Percentiles rank a stretch among this genome's conserved stretches.
Conservation (phyloP, 2,329 filamentous ascomycete genomes). For the Ceratocystis huliohia region DNA sequence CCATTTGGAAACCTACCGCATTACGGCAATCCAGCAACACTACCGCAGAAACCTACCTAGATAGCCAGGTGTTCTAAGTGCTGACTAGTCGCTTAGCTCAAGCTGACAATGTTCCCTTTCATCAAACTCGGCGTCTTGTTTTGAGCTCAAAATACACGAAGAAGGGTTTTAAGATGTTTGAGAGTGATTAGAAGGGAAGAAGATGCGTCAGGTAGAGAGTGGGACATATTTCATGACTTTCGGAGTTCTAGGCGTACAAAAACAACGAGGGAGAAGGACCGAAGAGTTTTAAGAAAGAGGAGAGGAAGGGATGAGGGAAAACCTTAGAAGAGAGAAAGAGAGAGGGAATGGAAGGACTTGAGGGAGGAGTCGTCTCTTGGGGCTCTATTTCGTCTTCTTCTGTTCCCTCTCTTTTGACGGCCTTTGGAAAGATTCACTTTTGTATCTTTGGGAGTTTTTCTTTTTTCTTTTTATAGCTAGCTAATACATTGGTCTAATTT, state of each 20-base stretch:
- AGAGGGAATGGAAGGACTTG: not conserved
- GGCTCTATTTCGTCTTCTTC: too few relatives aligned
- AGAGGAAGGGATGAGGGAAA: not conserved
- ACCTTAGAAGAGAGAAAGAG: not conserved
- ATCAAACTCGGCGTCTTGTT: too few relatives aligned
- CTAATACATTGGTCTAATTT: too few relatives aligned
- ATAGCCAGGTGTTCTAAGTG: not conserved
- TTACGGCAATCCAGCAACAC: slow-evolving; percentile 47
- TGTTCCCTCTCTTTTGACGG: too few relatives aligned
- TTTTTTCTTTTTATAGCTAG: too few relatives aligned
- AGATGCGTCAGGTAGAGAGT: not conserved
- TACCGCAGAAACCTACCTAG: slow-evolving; percentile 43
- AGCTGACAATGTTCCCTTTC: too few relatives aligned
- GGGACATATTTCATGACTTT: not conserved
- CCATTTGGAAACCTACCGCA: slow-evolving; percentile 42
- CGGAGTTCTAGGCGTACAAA: slow-evolving; percentile 15
- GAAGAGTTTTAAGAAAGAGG: not conserved
- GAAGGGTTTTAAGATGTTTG: not conserved
- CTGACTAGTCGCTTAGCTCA: not conserved
- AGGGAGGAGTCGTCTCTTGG: not conserved
- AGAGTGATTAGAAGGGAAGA: not conserved
- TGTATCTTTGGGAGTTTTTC: too few relatives aligned
- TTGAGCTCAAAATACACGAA: not conserved
- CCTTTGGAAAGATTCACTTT: too few relatives aligned
- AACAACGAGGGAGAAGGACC: not conserved